phyloP scores from a whole-genome alignment of 257 asterid genomes.

The Solanum peruvianum region DNA sequence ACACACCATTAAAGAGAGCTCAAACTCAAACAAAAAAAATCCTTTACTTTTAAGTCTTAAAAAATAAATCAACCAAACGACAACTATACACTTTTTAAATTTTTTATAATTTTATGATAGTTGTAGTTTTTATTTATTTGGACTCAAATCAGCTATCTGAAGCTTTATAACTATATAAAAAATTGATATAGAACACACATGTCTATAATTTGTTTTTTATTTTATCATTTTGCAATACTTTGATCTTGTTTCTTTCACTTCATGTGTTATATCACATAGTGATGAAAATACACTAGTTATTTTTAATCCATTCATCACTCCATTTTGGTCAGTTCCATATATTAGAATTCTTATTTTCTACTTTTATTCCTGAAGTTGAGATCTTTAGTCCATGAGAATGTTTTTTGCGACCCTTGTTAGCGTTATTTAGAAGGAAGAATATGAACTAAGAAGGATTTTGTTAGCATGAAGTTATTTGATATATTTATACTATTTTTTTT shows the following conservation, averaged over 20 bases:
- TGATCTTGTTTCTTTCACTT: background rate
- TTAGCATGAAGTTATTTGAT: background rate
- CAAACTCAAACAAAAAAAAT: background rate
- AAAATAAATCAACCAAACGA: background rate
- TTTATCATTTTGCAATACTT: background rate
- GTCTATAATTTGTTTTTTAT: too few relatives aligned
- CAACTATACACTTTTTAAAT: background rate
- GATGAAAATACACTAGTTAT: background rate
- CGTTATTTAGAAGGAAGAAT: background rate
- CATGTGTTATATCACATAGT: background rate
- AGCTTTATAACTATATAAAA: too few relatives aligned
- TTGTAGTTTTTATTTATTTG: background rate
- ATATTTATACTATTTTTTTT: too few relatives aligned
- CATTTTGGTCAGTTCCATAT: too few relatives aligned
- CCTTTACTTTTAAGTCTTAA: too few relatives aligned
- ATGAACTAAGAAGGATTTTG: background rate
- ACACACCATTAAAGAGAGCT: background rate
- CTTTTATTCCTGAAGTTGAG: background rate
- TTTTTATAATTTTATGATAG: background rate
- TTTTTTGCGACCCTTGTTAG: background rate
- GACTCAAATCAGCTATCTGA: too few relatives aligned
- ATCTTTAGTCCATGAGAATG: background rate
- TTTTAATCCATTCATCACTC: too few relatives aligned
- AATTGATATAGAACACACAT: background rate
- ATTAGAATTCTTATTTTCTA: background rate